These are phyloP conservation scores for Leishmania tropica DNA, from an alignment of 208 protist species.

Conservation along the genomic window DNA sequence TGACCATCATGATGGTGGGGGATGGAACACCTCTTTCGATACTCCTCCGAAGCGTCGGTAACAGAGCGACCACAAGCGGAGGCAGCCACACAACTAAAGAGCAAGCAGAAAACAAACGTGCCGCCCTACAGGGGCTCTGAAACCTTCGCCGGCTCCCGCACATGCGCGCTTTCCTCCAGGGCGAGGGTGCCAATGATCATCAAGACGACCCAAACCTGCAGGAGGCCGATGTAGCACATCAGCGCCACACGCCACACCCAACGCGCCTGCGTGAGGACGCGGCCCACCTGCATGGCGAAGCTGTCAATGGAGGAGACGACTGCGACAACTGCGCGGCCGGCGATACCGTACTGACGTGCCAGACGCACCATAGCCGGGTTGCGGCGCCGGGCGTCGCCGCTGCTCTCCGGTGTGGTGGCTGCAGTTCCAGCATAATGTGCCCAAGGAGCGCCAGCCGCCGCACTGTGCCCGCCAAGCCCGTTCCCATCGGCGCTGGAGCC, in stretches of 20 bases:
- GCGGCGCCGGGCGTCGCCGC: constrained; percentile 16
- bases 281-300: constrained; percentile 32
- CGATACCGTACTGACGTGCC: constrained; percentile 18
- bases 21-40: too few relatives aligned
- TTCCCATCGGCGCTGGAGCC: not conserved
- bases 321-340: constrained; percentile 10
- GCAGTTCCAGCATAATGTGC: not conserved
- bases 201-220: constrained; percentile 56
- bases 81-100: not conserved
- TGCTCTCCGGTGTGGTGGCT: not conserved
- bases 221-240: constrained; percentile 49
- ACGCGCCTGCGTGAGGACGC: constrained; percentile 30
- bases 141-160: not conserved
- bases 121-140: not conserved
- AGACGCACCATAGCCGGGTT: constrained; percentile 24
- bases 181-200: constrained; percentile 24
- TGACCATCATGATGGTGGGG: not conserved
- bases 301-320: constrained; percentile 33
- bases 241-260: constrained; percentile 43
- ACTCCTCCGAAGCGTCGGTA: too few relatives aligned
- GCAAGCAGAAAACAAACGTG: not conserved
- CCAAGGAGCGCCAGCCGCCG: not conserved
- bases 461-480: not conserved
- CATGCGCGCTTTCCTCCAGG: not conserved
- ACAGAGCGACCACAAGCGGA: not conserved